A percentile compares a stretch with the other conserved stretches of the same genome.
Conservation (phyloP, 345 rosid genomes). For the Pistacia atlantica region DNA sequence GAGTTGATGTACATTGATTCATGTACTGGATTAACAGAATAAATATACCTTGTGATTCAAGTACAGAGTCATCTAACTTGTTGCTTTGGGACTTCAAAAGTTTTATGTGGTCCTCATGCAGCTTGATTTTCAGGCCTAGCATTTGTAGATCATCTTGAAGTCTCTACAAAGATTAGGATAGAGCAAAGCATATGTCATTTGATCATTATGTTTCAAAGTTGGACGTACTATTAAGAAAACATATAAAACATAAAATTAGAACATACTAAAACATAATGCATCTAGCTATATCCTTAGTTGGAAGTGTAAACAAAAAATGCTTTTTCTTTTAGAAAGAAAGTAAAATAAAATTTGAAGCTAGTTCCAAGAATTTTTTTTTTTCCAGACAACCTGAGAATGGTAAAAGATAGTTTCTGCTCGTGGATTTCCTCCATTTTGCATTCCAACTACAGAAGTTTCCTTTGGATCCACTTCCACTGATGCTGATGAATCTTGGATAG, state of each 20-base stretch:
- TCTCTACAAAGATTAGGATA: slow-evolving; percentile 39
- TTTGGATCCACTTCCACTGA: slow-evolving; percentile 42
- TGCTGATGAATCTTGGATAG: slow-evolving; percentile 34
- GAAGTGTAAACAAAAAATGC: background rate
- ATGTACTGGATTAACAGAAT: background rate
- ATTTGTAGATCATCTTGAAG: slow-evolving; percentile 69
- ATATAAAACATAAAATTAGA: background rate
- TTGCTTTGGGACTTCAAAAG: slow-evolving; percentile 49
- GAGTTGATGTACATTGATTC: background rate
- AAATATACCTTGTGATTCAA: slow-evolving; percentile 63
- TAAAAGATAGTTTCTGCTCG: slow-evolving; percentile 36
- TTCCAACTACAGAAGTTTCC: slow-evolving; percentile 25
- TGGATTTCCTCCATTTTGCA: slow-evolving; percentile 46
- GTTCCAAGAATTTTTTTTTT: background rate
- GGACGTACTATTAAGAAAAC: background rate
- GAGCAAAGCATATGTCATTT: slow-evolving; percentile 11
- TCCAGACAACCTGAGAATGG: slow-evolving; percentile 42
- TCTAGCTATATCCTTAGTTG: background rate
- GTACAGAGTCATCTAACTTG: slow-evolving; percentile 62
- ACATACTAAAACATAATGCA: background rate
- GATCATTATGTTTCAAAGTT: background rate
- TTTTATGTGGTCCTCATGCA: slow-evolving; percentile 59
- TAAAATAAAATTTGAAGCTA: background rate
- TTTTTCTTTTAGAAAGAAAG: background rate
- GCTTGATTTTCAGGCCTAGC: slow-evolving; percentile 66